Evolutionary conservation across 306 rosid species (phyloP), one percentile per base, ranked within the genome.

Genomic region (Pueraria montana): DNA sequence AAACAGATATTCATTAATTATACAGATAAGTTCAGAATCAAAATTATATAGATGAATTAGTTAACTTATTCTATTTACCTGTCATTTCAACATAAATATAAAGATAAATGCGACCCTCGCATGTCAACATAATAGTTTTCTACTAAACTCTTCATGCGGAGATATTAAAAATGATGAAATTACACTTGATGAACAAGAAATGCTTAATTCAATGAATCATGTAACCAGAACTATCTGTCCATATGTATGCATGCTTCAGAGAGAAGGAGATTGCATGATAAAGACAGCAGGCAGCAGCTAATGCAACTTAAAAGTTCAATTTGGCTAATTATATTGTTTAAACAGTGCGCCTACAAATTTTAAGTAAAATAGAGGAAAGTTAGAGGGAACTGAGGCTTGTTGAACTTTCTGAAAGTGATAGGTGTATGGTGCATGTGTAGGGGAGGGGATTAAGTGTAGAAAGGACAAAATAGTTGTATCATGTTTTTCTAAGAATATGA

Each of bases 221-320:
- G 72, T 30, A 77, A 62, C 26, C 71, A 63, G 53, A n/a, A n/a
- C n/a, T n/a, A n/a, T n/a, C n/a, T n/a, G n/a, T n/a, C n/a, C n/a
- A n/a, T n/a, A n/a, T n/a, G n/a, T n/a, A n/a, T n/a, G n/a, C n/a
- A n/a, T n/a, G n/a, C n/a, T n/a, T n/a, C n/a, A n/a, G n/a, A n/a
- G n/a, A n/a, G n/a, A 14, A 20, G 14, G 50, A 64, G 36, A 46
- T 48, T 64, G 74, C 63, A 18, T 64, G 72, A 78, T n/a, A 63
- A 48, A 65, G 82, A 64, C 27, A 63, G 38, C 10, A 77, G 23
- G 40, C 40, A 34, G 40, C 40, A 34, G 40, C 45, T 62, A 77
- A 45, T 18, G 42, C 61, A n/a, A n/a, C 72, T 27, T 26, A 73
- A 74, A 11, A n/a, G 65, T 52, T 34, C 18, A 74, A 34, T n/a